Conservation (phyloP, 208 protist species). For the Leishmania braziliensis region DNA sequence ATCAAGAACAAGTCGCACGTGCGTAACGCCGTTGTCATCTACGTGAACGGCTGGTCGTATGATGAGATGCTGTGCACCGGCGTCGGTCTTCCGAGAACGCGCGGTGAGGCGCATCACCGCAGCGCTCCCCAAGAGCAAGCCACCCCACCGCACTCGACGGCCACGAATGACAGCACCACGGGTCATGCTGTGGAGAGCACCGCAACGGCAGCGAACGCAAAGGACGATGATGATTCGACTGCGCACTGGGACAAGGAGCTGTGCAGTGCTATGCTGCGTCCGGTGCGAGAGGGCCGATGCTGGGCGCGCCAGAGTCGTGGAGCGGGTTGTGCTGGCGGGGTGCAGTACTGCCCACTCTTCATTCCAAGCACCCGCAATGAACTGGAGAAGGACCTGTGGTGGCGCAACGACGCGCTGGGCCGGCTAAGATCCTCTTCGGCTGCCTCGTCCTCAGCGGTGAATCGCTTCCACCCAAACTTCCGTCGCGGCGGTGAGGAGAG, state of each 20-base stretch:
- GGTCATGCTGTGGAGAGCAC: background rate
- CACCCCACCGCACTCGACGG: background rate
- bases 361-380: constrained; percentile 43
- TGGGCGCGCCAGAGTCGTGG: constrained; percentile 44
- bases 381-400: constrained; percentile 70
- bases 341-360: constrained; percentile 64
- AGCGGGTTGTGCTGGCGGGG: constrained; percentile 34
- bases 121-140: background rate
- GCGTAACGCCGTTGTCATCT: constrained; percentile 74
- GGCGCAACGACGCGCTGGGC: constrained; percentile 61
- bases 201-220: background rate
- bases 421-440: constrained; percentile 13
- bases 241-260: constrained; percentile 36
- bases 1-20: constrained; percentile 75
- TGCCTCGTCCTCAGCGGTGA: background rate
- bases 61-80: constrained; percentile 68
- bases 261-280: constrained; percentile 40
- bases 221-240: background rate
- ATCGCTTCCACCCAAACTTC: background rate
- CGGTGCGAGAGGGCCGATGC: constrained; percentile 44
- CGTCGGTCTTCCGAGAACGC: constrained; percentile 30
- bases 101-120: background rate
- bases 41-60: constrained; percentile 82
- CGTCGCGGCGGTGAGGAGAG: background rate
- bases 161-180: background rate